Percentiles rank a stretch among this genome's conserved stretches.
Conservation (phyloP, 2,329 filamentous ascomycete genomes). For the Sporothrix euskadiensis region DNA sequence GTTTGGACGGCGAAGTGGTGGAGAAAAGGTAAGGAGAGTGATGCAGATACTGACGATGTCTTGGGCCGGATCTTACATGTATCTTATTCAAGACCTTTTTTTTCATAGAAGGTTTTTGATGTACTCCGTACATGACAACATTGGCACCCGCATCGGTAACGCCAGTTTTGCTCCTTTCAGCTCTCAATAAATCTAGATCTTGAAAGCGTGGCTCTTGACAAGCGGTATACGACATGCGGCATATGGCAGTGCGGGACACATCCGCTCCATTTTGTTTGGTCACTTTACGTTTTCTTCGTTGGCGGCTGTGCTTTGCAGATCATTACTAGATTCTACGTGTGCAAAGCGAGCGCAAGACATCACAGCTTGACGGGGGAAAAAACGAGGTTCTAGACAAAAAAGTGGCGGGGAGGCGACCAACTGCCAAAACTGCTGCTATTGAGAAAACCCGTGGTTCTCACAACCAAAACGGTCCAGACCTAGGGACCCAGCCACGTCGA, state of each 20-base stretch:
- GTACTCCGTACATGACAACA: background rate
- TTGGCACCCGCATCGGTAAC: background rate
- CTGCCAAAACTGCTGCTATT: background rate
- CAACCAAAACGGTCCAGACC: background rate
- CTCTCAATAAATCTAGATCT: background rate
- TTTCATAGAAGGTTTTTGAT: background rate
- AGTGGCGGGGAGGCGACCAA: conserved; percentile 1
- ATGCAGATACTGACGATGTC: background rate
- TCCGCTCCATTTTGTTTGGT: background rate
- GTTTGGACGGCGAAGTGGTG: background rate
- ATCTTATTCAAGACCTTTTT: background rate
- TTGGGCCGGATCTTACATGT: background rate
- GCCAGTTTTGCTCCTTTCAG: conserved; percentile 6
- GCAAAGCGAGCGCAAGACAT: conserved; percentile 7
- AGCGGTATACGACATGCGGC: background rate
- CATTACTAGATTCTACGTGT: background rate
- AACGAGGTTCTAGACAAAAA: background rate
- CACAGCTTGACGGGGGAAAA: background rate
- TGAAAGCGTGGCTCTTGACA: background rate
- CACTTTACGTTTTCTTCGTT: background rate
- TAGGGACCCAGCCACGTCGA: background rate
- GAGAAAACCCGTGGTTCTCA: background rate
- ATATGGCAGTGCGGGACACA: background rate
- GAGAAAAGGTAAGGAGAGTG: background rate
- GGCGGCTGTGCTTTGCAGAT: conserved; percentile 2